Evolutionary conservation across 768 basidiomycete genomes (phyloP), one percentile per base, ranked within the genome.

Genomic region (Kwoniella sp.): DNA sequence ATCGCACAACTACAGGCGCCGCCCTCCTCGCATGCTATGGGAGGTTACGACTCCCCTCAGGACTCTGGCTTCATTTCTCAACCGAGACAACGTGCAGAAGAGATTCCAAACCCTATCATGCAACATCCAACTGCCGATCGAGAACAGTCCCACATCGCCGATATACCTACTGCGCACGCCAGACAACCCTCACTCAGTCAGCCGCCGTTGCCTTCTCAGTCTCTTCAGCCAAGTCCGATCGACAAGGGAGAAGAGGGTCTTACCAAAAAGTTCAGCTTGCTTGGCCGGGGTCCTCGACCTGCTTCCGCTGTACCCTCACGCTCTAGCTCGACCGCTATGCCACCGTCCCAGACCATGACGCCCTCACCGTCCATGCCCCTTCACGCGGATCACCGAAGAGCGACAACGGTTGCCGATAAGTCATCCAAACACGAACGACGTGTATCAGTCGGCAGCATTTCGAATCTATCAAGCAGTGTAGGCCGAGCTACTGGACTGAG

Each of bases 31-130:
- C 81, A 81, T 41, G 55, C 75, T 4, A 74, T 71, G 65, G 52
- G 59, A 2, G 90, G 91, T 71, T 91, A 92, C 77, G 89, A 86
- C 69, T 91, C 93, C 87, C 87, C 88, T 0, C n/a, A 41, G 47
- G 41, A 65, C 48, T 37, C 58, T 20, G 63, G 59, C 38, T 72
- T 29, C 59, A 67, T 54, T n/a, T 64, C 65, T 31, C 47, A 61
- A 31, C 67, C 72, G 9, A 50, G 76, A 41, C 64, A 58, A n/a
- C 64, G 73, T 12, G 63, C 76, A 0, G 70, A 63, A 7, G 73
- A 77, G 25, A 57, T 75, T 2, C 76, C 73, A 9, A 75, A 75
- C 47, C 60, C 69, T 5, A 75, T 82, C 61, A 82, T 82, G 81
- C 79, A 80, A 59, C 78, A 81, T 71, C 81, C 81, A 1, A 61